Base-by-base conservation (phyloP, 1,284 basidiomycete species). In the Takashimella koratensis region DNA sequence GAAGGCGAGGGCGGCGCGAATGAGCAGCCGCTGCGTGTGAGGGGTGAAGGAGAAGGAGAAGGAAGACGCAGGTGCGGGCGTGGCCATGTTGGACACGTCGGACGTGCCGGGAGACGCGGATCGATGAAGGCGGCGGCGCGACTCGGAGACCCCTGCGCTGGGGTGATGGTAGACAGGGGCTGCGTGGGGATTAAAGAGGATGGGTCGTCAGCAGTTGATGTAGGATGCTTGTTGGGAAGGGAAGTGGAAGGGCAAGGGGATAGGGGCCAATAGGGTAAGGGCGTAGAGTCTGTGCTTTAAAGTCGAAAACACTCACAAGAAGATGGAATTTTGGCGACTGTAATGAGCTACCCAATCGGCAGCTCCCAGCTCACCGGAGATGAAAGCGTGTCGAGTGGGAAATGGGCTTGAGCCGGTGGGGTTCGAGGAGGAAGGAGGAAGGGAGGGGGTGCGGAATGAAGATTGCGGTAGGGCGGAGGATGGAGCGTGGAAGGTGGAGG, bases 1-100 rank as follows among this genome's bases (percentile, higher is more conserved):
- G 55, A 73, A 52, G 22, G 64, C 66, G 44, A 76, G 61, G 2
- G 66, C 66, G 22, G 61, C 63, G 25, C 75, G 71, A 49, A 74
- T 64, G 16, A 66, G 58, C 43, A 75, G 59, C 11, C 75, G 70
- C 46, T 73, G 70, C 3, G 62, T 65, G 11, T 60, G 56, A 10
- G 68, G 68, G 2, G 65, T 66, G 51, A 73, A 61, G 26, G 56
- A 57, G 41, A 66, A 49, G n/a, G 63, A 42, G 52, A 22, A 57
- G 40, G 51, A 45, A 13, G 42, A 42, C 36, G 55, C 16, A 13
- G 49, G 44, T 41, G 52, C 47, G 11, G 62, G 20, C 20, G 60
- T 45, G 3, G 65, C 48, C 68, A 72, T 70, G 36, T 43, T 65
- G 49, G 66, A 58, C 21, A 68, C 57, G 43, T 53, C 56, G 42